phyloP scores from a whole-genome alignment of 2,329 filamentous ascomycete species.

The Colletotrichum chlorophyti region DNA sequence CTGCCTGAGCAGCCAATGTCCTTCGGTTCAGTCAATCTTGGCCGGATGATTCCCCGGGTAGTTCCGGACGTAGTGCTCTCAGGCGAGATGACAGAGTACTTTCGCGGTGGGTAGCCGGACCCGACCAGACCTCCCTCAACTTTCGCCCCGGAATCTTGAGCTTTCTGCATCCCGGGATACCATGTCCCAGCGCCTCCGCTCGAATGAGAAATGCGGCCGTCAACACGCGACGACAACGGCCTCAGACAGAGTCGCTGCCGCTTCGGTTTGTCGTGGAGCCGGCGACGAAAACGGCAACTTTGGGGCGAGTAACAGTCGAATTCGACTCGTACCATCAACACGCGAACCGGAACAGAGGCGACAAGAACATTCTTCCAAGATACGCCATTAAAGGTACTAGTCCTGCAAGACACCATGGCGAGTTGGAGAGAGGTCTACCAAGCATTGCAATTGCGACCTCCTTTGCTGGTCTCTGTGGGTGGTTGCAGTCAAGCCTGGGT shows the following conservation, averaged over 20 bases:
- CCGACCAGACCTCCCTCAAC: conserved; percentile 3
- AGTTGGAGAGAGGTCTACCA: conserved; percentile 11
- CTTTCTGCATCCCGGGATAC: conserved; percentile 4
- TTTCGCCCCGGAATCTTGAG: conserved; percentile 25
- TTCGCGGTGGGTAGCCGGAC: conserved; percentile 8
- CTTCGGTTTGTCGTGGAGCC: no score
- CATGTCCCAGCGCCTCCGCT: conserved; percentile 19
- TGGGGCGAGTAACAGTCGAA: background rate
- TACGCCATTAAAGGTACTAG: background rate
- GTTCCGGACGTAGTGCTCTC: conserved; percentile 12
- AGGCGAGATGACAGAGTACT: conserved; percentile 26
- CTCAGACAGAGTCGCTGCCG: no score
- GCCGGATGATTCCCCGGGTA: conserved; percentile 21
- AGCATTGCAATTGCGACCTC: conserved; percentile 16
- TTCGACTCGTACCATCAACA: no score
- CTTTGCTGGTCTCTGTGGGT: background rate
- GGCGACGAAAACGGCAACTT: background rate
- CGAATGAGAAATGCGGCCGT: conserved; percentile 11
- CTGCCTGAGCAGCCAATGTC: conserved; percentile 1
- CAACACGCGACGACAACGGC: conserved; percentile 3
- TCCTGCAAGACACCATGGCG: conserved; percentile 7
- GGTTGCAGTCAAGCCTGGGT: background rate
- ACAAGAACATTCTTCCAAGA: background rate
- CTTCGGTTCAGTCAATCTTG: background rate
- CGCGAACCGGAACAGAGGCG: no score